A percentile compares a stretch with the other conserved stretches of the same genome.
Evolutionary conservation across 2,329 filamentous ascomycete species (phyloP).

Genomic region (Colletotrichum orchidophilum): DNA sequence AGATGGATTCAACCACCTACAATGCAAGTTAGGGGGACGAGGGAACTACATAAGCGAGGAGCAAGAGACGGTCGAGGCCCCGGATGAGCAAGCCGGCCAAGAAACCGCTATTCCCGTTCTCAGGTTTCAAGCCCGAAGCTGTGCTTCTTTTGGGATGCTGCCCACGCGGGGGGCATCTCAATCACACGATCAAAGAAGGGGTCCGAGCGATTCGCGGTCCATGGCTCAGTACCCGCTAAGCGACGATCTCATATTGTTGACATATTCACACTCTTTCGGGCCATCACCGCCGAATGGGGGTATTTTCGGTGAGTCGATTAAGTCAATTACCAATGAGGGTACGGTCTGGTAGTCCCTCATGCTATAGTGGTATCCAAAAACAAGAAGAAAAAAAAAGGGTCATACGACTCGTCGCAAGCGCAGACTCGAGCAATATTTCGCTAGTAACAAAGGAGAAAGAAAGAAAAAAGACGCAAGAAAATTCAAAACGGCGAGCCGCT

Average conservation of each 20-base stretch:
- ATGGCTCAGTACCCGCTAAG: no score
- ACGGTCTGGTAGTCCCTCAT: not conserved
- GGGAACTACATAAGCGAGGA: no score
- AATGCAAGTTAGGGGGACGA: not conserved
- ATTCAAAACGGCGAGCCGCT: constrained; percentile 23
- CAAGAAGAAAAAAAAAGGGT: not conserved
- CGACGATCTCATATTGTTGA: not conserved
- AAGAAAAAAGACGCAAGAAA: not conserved
- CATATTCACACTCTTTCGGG: not conserved
- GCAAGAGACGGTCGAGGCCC: not conserved
- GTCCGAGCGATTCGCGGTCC: not conserved
- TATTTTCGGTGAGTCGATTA: not conserved
- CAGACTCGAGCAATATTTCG: not conserved
- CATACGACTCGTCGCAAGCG: constrained; percentile 7
- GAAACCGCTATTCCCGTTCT: not conserved
- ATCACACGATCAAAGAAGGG: not conserved
- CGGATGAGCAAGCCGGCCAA: not conserved
- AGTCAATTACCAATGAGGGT: constrained; percentile 5
- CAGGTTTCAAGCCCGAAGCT: not conserved
- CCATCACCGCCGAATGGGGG: not conserved
- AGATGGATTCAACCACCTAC: not conserved
- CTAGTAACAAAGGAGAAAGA: not conserved
- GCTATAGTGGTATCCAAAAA: constrained; percentile 20
- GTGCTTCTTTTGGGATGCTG: not conserved
- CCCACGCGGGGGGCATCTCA: not conserved